These are phyloP conservation scores for Syncephalastrum sp. DNA, from an alignment of 371 early-diverging fungal genomes.

Conservation along the genomic window DNA sequence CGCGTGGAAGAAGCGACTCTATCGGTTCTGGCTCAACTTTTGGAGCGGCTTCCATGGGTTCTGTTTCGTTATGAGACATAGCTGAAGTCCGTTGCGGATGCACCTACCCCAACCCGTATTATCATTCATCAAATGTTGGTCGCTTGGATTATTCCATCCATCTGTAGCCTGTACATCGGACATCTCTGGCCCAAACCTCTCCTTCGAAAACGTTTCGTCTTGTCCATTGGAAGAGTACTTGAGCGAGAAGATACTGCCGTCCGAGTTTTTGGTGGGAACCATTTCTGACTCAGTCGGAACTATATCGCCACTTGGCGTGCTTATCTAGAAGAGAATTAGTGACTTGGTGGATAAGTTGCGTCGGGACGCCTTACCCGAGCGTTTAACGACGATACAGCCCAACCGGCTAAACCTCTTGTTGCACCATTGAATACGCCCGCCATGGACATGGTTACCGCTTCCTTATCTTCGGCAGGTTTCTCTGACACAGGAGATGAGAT, in stretches of 20 bases:
- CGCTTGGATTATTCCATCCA: slow-evolving; percentile 42
- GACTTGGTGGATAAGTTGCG: not conserved
- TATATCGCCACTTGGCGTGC: slow-evolving; percentile 43
- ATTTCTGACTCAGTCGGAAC: slow-evolving; percentile 5
- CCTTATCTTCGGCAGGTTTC: slow-evolving; percentile 9
- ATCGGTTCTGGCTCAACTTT: slow-evolving; percentile 18
- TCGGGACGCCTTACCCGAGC: slow-evolving; percentile 27
- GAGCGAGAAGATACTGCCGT: not conserved
- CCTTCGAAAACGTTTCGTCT: slow-evolving; percentile 1
- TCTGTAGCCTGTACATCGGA: not conserved
- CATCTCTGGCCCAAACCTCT: not conserved
- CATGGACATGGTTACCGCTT: slow-evolving; percentile 24
- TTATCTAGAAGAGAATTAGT: slow-evolving; percentile 16
- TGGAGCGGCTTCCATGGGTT: slow-evolving; percentile 26
- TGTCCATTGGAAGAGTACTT: slow-evolving; percentile 7
- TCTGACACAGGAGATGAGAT: slow-evolving; percentile 11
- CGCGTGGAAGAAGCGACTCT: slow-evolving; percentile 17
- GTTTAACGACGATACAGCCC: slow-evolving; percentile 51
- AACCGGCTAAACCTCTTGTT: slow-evolving; percentile 47
- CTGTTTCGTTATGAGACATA: slow-evolving; percentile 3
- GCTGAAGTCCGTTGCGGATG: not conserved
- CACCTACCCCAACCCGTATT: slow-evolving; percentile 45
- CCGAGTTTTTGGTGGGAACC: too few relatives aligned
- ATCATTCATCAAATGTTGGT: slow-evolving; percentile 28
- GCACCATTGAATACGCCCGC: slow-evolving; percentile 45